Evolutionary conservation across 805 yeast species (phyloP), one percentile per base, ranked within the genome.

Genomic region (Candida manassasensis): DNA sequence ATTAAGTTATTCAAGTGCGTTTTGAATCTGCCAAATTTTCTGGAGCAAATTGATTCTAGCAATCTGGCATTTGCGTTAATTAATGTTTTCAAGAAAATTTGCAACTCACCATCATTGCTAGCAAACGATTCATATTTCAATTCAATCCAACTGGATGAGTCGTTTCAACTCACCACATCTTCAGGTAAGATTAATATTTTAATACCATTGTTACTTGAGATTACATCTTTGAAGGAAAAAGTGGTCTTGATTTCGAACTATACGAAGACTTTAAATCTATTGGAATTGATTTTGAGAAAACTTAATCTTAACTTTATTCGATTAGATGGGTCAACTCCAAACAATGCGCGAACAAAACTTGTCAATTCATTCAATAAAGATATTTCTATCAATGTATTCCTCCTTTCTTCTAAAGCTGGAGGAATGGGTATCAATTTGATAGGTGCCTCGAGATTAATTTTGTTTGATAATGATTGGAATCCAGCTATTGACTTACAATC

Each of bases 391-490:
- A 50, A 56, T 22, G 81, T 81, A 0, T 87, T 93, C 45, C 59
- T 93, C 9, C 58, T 93, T 9, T 85, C 96, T 3, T 83, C 96
- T 0, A 86, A 88, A 55, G 80, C 95, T 3, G 98, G 98, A 3
- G 98, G 98, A 0, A 80, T 84, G 40, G 98, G 98, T 0, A 65
- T 93, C 27, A 93, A 93, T 50, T 63, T 93, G 21, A 73, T 85
- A 21, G 98, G 97, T 0, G 98, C 95, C 0, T 85, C 95, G 0
- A 62, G 97, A 18, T 61, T 93, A 27, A 71, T 93, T 4, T 61
- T 93, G 15, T 83, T 85, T 51, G 98, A 93, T 53, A 86, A 93
- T 44, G 97, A 93, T 52, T 93, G 98, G 98, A 93, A 93, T 44
- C 98, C 98, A 0, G 77, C 96, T 0, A 71, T 81, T 9, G 98